phyloP scores from a whole-genome alignment of 106 monocot species.

The Dactylorhiza incarnata region DNA sequence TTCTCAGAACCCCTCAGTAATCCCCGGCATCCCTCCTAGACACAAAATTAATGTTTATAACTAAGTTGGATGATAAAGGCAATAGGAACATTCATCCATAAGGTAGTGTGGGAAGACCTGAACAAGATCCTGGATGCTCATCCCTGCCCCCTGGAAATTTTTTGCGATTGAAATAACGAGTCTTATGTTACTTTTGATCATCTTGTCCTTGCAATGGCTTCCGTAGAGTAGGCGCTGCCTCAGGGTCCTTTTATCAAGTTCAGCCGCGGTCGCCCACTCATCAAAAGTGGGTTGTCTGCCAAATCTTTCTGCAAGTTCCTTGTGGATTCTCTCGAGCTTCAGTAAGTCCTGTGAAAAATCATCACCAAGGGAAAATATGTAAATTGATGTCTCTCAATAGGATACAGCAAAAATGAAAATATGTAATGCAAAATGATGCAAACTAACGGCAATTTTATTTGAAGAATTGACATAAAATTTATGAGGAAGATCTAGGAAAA shows the following conservation, averaged over 20 bases:
- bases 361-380: background rate
- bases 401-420: too few relatives aligned
- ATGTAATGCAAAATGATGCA: too few relatives aligned
- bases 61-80: background rate
- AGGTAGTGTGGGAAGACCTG: constrained; percentile 41
- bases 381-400: too few relatives aligned
- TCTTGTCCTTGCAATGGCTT: constrained; percentile 68
- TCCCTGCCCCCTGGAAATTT: constrained; percentile 72
- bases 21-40: constrained; percentile 88
- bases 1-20: constrained; percentile 86
- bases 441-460: too few relatives aligned
- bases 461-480: too few relatives aligned
- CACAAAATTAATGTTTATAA: constrained; percentile 12
- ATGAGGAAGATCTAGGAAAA: too few relatives aligned
- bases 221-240: constrained; percentile 65
- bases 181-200: constrained; percentile 93
- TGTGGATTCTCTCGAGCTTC: constrained; percentile 60
- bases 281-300: constrained; percentile 68
- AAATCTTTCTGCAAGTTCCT: constrained; percentile 55
- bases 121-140: constrained; percentile 94
- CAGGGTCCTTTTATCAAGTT: constrained; percentile 58
- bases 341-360: constrained; percentile 35
- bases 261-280: constrained; percentile 80
- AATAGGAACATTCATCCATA: background rate
- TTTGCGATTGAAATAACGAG: constrained; percentile 98